These are phyloP conservation scores for Talaromyces stipitatus DNA, from an alignment of 495 filamentous ascomycete genomes.

Conservation along the genomic window DNA sequence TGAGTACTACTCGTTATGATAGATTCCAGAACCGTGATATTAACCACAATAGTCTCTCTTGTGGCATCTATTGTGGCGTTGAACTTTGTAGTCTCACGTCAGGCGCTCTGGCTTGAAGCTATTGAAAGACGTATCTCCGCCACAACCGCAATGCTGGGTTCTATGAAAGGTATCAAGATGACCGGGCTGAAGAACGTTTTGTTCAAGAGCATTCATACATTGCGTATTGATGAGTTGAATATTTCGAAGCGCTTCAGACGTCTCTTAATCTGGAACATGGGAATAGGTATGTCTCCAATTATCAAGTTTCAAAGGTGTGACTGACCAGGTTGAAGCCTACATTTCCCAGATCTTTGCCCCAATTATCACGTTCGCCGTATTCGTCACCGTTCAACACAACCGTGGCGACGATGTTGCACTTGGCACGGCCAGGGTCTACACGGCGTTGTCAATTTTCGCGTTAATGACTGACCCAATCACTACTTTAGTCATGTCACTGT, in stretches of 20 bases:
- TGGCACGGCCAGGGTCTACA: slow-evolving; percentile 46
- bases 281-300: slow-evolving; percentile 24
- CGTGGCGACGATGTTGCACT: slow-evolving; percentile 36
- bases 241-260: slow-evolving; percentile 49
- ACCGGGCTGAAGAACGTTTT: slow-evolving; percentile 34
- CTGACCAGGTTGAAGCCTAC: slow-evolving; percentile 25
- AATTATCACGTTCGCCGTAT: slow-evolving; percentile 43
- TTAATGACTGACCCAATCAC: slow-evolving; percentile 50
- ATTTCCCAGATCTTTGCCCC: slow-evolving; percentile 44
- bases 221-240: slow-evolving; percentile 49
- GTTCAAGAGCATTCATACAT: slow-evolving; percentile 31
- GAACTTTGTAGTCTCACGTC: slow-evolving; percentile 36
- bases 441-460: slow-evolving; percentile 52
- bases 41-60: slow-evolving; percentile 21
- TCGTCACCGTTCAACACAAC: slow-evolving; percentile 41
- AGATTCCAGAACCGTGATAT: slow-evolving; percentile 2
- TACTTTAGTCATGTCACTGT: slow-evolving; percentile 49
- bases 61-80: slow-evolving; percentile 27
- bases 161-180: slow-evolving; percentile 55
- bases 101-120: slow-evolving; percentile 46
- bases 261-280: slow-evolving; percentile 48
- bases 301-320: not conserved
- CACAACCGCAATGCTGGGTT: slow-evolving; percentile 45
- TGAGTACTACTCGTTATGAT: slow-evolving; percentile 10
- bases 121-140: slow-evolving; percentile 46